phyloP scores from a whole-genome alignment of 768 basidiomycete species.

The Collybiopsis luxurians region DNA sequence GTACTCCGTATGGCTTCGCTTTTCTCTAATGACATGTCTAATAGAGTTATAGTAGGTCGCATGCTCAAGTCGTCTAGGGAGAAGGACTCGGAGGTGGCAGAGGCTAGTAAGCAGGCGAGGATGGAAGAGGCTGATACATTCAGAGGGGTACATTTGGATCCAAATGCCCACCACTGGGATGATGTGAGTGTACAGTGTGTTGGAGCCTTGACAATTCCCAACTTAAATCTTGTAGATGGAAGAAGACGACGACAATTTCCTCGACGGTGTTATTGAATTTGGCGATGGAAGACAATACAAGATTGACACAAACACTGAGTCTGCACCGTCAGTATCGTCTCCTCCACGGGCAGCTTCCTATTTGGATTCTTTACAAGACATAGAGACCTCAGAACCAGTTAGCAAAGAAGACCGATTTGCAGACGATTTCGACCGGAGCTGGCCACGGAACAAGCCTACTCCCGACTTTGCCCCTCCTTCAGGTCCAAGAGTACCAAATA shows the following conservation, averaged over 20 bases:
- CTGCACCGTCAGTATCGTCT: constrained; percentile 25
- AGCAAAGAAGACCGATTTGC: constrained; percentile 86
- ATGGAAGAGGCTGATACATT: constrained; percentile 91
- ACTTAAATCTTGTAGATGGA: constrained; percentile 56
- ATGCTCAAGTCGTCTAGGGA: constrained; percentile 7
- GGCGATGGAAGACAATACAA: constrained; percentile 93
- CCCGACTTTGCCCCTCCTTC: constrained; percentile 22
- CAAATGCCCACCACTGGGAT: constrained; percentile 97
- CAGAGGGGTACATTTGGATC: constrained; percentile 89
- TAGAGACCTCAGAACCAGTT: constrained; percentile 42
- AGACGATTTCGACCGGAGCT: constrained; percentile 95
- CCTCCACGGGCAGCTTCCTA: constrained; percentile 17
- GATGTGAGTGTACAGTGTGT: constrained; percentile 59
- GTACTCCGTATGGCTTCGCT: constrained; percentile 36
- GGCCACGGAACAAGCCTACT: constrained; percentile 73
- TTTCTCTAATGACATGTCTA: constrained; percentile 7
- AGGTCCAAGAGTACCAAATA: background rate
- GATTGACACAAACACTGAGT: constrained; percentile 50
- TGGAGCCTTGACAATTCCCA: background rate
- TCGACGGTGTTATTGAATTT: constrained; percentile 86
- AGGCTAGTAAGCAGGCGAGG: constrained; percentile 59
- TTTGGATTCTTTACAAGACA: constrained; percentile 19
- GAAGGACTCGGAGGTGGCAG: constrained; percentile 50
- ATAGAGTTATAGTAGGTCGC: background rate
- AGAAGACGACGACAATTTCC: constrained; percentile 89